These are phyloP conservation scores for Aspergillus intermedius DNA, from an alignment of 2,329 filamentous ascomycete species.

Conservation along the genomic window DNA sequence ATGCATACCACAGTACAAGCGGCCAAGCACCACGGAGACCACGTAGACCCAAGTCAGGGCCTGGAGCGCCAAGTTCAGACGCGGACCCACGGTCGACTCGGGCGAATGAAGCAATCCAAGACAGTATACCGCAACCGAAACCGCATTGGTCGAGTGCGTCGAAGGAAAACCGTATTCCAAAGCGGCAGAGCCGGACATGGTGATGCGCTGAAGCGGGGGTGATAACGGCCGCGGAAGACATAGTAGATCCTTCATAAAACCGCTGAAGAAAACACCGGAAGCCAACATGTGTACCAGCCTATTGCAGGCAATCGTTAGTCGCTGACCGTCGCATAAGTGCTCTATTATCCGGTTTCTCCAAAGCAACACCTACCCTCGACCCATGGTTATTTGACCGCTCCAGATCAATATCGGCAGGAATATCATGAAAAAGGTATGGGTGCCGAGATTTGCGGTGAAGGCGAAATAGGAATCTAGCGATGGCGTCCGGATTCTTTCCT, in stretches of 20 bases:
- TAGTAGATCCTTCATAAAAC: constrained; percentile 88
- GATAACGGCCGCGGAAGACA: constrained; percentile 88
- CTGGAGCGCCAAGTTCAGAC: constrained; percentile 59
- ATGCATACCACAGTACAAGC: constrained; percentile 98
- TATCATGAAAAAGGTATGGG: constrained; percentile 98
- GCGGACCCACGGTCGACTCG: constrained; percentile 55
- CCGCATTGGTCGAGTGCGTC: constrained; percentile 93
- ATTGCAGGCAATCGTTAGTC: constrained; percentile 10
- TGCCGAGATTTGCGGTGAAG: constrained; percentile 90
- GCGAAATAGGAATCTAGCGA: constrained; percentile 94
- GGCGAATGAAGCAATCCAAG: constrained; percentile 63
- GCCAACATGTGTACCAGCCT: constrained; percentile 65
- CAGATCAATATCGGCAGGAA: constrained; percentile 92
- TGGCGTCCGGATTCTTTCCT: constrained; percentile 71
- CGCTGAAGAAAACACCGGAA: constrained; percentile 75
- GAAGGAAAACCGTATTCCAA: constrained; percentile 97
- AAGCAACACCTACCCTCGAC: constrained; percentile 64
- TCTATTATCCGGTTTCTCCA: not conserved
- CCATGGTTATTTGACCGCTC: constrained; percentile 81
- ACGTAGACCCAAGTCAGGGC: constrained; percentile 74
- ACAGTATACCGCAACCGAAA: constrained; percentile 84
- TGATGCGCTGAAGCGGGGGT: constrained; percentile 86
- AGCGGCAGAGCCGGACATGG: constrained; percentile 91
- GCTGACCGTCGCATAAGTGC: too few species aligned
- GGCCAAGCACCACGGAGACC: constrained; percentile 78